Base-by-base conservation (phyloP, 2,329 filamentous ascomycete species). In the Basipetospora chlamydospora region DNA sequence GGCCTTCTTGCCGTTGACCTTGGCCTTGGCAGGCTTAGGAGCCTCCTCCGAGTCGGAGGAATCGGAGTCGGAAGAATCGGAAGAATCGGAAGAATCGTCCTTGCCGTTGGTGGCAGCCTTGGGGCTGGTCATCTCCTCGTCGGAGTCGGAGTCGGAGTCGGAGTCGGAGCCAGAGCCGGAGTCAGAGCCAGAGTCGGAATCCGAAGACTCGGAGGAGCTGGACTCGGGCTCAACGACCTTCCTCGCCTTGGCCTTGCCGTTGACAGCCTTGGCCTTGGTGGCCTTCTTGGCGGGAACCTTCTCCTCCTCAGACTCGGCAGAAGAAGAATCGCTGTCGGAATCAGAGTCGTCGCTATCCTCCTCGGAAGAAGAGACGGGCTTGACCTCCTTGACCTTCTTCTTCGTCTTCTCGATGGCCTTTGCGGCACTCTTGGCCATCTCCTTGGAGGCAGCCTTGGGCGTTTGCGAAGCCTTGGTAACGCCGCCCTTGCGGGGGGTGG, bases 391-490 rank as follows among this genome's bases (percentile, higher is more conserved):
- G 30, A 54, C 47, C 35, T 54, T 52, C 47, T 63, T 63, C 48
- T 58, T 55, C 50, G 61, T 60, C 46, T 56, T 56, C 22, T 48
- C 47, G 37, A 61, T 48, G 45, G 63, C 62, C 58, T 73, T 72
- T 46, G 62, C 54, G 40, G 68, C 61, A 41, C 66, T 62, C 67
- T 81, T 80, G 48, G 74, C 74, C 16, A 72, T 53, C 44, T 75
- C 66, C 67, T 80, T 80, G 49, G 73, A 68, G 64, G 80, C 80
- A 42, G 66, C 60, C 60, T 75, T 78, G 52, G 74, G 59, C 45
- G 68, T 70, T 56, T 79, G 67, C 42, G 71, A 64, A 37, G 75
- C 54, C 67, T 85, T 86, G 61, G 69, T 71, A 49, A 82, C 66
- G 45, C 71, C 70, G 46, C 66, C 75, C 48, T 67, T 67, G 66